Evolutionary conservation across 140 eudicot genomes (phyloP).

Genomic region (Stevia rebaudiana): DNA sequence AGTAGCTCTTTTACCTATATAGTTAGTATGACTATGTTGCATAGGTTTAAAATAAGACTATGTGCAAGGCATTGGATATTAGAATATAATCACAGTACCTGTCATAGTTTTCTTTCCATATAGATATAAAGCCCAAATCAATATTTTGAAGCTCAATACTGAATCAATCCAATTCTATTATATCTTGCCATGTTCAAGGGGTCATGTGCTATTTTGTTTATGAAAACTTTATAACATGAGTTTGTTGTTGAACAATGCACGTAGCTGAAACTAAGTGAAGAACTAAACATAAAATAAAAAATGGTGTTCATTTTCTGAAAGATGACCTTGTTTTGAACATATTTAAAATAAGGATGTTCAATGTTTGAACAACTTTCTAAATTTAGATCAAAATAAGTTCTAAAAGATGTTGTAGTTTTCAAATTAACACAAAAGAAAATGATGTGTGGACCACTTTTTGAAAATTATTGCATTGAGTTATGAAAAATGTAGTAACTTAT

Average conservation of each 20-base stretch:
- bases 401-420: background rate
- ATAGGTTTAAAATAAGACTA: background rate
- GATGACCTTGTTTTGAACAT: background rate
- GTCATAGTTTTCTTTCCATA: constrained; percentile 1
- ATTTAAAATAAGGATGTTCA: background rate
- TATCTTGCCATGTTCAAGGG: background rate
- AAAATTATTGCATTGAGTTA: too few relatives aligned
- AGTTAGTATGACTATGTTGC: background rate
- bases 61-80: background rate
- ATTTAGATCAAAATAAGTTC: background rate
- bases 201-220: background rate
- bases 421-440: background rate
- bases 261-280: background rate
- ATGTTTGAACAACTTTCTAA: background rate
- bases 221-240: too few relatives aligned
- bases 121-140: constrained; percentile 8
- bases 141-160: background rate
- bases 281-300: background rate
- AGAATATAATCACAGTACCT: constrained; percentile 11
- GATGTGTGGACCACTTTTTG: too few relatives aligned
- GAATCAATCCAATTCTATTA: background rate
- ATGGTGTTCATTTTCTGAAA: too few relatives aligned
- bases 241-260: background rate
- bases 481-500: background rate
- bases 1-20: too few relatives aligned